These are phyloP conservation scores for Neopestalotiopsis sp. DNA, from an alignment of 2,329 filamentous ascomycete species.

Conservation along the genomic window DNA sequence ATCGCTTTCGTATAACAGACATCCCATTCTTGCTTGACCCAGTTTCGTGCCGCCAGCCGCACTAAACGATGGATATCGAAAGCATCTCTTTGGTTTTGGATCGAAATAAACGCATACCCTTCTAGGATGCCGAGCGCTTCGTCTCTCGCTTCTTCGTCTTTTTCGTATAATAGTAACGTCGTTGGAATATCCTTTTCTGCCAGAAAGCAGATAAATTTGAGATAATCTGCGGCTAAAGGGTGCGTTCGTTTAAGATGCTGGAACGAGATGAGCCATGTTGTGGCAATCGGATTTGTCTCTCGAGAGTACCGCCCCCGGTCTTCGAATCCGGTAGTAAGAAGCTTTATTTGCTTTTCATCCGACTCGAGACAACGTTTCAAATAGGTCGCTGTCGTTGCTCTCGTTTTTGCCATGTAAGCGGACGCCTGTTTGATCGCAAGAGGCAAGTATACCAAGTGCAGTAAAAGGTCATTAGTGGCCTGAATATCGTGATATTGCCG, in stretches of 20 bases:
- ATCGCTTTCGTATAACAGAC: not conserved
- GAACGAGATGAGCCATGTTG: conserved; percentile 9
- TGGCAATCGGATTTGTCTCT: not conserved
- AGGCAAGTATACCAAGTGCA: not conserved
- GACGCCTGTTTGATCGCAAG: conserved; percentile 22
- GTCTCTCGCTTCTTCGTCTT: not conserved
- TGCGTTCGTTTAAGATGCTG: not conserved
- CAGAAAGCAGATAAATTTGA: conserved; percentile 9
- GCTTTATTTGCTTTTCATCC: not conserved
- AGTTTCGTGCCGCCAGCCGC: not conserved
- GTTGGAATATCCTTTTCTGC: conserved; percentile 1
- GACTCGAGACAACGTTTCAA: not conserved
- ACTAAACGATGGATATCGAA: not conserved
- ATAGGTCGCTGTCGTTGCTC: not conserved
- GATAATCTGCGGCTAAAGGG: not conserved
- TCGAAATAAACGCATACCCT: not conserved
- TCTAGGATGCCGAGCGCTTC: not conserved
- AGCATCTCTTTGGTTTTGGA: not conserved
- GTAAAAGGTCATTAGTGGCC: not conserved
- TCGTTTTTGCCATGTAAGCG: conserved; percentile 4
- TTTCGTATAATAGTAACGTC: not conserved
- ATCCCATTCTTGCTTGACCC: not conserved
- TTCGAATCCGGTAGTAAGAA: not conserved
- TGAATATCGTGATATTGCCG: conserved; percentile 14
- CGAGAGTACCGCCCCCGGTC: not conserved